These are phyloP conservation scores for Poterioochromonas sp. DNA, from an alignment of 352 stramenopile genomes.

Conservation along the genomic window DNA sequence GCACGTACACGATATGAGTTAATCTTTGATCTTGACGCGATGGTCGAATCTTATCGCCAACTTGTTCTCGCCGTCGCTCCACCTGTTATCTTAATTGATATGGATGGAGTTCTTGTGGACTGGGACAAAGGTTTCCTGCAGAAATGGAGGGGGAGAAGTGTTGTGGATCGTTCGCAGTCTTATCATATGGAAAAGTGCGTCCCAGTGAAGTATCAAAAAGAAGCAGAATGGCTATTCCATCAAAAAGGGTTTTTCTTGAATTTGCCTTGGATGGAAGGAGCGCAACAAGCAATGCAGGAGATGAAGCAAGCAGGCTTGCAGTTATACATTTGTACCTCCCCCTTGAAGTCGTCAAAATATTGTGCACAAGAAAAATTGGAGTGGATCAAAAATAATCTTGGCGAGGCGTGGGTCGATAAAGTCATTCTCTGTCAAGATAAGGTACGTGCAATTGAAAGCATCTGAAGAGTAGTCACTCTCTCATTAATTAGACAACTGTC, in stretches of 20 bases:
- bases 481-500: background rate
- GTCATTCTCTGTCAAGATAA: slow-evolving; percentile 12
- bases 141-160: background rate
- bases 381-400: background rate
- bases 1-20: background rate
- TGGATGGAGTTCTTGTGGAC: slow-evolving; percentile 16
- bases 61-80: background rate
- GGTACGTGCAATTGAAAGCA: background rate
- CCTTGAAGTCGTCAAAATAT: slow-evolving; percentile 1
- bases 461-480: background rate
- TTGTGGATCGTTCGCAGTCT: background rate
- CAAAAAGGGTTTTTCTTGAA: background rate
- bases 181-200: slow-evolving; percentile 27
- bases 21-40: background rate
- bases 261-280: background rate
- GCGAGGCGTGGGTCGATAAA: background rate
- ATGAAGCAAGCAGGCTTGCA: background rate
- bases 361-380: slow-evolving; percentile 21
- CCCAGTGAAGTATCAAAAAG: background rate
- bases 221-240: background rate
- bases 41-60: background rate
- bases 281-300: background rate
- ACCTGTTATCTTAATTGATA: background rate
- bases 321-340: slow-evolving; percentile 9
- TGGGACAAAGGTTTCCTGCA: background rate